Base-by-base conservation (phyloP, 2,329 filamentous ascomycete genomes). In the Calonectria pseudoturangicola region DNA sequence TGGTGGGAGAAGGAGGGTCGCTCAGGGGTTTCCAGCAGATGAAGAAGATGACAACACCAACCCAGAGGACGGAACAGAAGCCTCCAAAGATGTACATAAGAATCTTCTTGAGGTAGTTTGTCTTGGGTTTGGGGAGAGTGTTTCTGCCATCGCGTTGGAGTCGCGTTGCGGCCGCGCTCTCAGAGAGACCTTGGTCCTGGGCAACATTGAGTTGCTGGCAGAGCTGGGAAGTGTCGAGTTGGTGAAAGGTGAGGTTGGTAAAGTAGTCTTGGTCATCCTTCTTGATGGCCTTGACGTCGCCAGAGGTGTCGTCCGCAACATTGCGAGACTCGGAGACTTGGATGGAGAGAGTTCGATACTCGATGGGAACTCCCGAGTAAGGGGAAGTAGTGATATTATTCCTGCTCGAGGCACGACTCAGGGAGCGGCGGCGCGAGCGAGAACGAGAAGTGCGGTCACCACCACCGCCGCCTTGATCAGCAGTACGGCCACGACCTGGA, bases 11-110 rank as follows among this genome's bases (percentile, higher is more conserved):
- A 0, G 86, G 87, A 0, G 87, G 86, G 50, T 84, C 78, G 74
- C 86, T 86, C 58, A 88, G 80, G n/a, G 87, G 86, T 21, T 79
- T 74, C 86, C 87, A 88, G 77, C 86, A 87, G 73, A 88, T 76
- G 75, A 88, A 88, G 82, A 88, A 87, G 77, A 88, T 81, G 73
- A 88, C 82, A 62, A 86, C 85, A 21, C 85, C 86, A 43, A 87
- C 76, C 86, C 86, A 88, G 15, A 88, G 82, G 27, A 88, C 81
- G 0, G 86, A 87, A 62, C 86, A 87, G 77, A 88, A 88, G 54
- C 86, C 86, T 43, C 86, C 86, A 76, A 88, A 88, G 70, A 88
- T 73, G 72, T 87, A 88, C 6, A 77, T 73, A 9, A 86, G 75
- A 1, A 86, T 79, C 72, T 86, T 85, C 73, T 83, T 85, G 70